phyloP scores from a whole-genome alignment of 2,329 filamentous ascomycete species.

The Monilinia fructigena region DNA sequence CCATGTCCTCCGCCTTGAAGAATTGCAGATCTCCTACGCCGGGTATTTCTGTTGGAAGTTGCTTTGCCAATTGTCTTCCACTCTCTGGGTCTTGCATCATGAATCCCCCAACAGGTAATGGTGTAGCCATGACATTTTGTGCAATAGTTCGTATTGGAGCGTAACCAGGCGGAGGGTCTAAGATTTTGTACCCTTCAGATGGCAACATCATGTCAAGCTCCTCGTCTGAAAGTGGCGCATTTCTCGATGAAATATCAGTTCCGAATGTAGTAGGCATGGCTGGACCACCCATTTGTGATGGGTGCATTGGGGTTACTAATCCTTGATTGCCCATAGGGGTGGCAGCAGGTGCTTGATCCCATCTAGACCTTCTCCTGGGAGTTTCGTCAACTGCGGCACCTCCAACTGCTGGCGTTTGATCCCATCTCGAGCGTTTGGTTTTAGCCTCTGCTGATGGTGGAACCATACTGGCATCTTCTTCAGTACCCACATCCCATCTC shows the following conservation, averaged over 20 bases:
- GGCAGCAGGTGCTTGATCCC: conserved; percentile 85
- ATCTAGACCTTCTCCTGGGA: conserved; percentile 76
- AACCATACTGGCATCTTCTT: conserved; percentile 53
- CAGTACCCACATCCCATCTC: conserved; percentile 82
- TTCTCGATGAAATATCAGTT: conserved; percentile 75
- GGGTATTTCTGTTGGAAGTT: conserved; percentile 91
- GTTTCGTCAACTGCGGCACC: conserved; percentile 53
- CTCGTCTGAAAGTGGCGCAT: conserved; percentile 84
- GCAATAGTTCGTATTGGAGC: conserved; percentile 76
- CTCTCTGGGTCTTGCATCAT: conserved; percentile 97
- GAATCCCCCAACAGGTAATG: conserved; percentile 76
- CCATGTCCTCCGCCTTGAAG: conserved; percentile 98
- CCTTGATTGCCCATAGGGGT: conserved; percentile 72
- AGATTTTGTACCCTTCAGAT: conserved; percentile 86
- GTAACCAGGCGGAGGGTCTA: conserved; percentile 89
- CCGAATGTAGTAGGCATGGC: conserved; percentile 66
- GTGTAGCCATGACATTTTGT: conserved; percentile 71
- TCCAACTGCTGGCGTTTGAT: conserved; percentile 68
- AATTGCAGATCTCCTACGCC: conserved; percentile 95
- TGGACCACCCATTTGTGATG: conserved; percentile 57
- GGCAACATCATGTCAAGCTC: conserved; percentile 91
- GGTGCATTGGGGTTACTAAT: conserved; percentile 76
- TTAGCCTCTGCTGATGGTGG: conserved; percentile 54
- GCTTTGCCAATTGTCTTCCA: conserved; percentile 77
- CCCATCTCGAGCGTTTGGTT: conserved; percentile 75